Evolutionary conservation across 768 basidiomycete genomes (phyloP), one percentile per base, ranked within the genome.

Genomic region (Ephemerocybe angulata): DNA sequence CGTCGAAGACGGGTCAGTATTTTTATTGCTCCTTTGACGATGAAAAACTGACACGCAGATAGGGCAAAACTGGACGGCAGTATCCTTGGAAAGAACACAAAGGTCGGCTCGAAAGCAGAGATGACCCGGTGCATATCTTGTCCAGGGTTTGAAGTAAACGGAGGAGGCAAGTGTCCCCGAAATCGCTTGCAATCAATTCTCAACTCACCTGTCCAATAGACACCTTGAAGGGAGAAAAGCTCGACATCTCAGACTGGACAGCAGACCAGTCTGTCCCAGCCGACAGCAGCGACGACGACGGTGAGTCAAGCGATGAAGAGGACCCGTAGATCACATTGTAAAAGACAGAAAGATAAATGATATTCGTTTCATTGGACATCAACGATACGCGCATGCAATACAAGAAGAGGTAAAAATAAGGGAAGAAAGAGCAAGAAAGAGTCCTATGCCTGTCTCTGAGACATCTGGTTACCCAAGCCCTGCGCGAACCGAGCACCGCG

Each of bases 401-500:
- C 13, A 50, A 61, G 38, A 63, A 44, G 52, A 47, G 56, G 58
- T 29, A 60, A 44, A 54, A 52, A 53, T 51, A 53, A 22, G 40
- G 15, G 19, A 43, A 50, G 27, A 49, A 57, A 57, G 24, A 57
- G 35, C 55, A 50, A 12, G 29, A 52, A 56, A 41, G 28, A 56
- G 15, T 52, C 51, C 59, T 65, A 71, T 42, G 64, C 68, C 54
- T 60, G 56, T 54, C 72, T 61, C 55, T 72, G 72, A 46, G 82
- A 74, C 88, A 90, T 89, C 63, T 87, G 87, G 63, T 87, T 88
- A 24, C 90, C 90, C 37, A 92, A 76, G 21, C 90, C 90, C 70
- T 92, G 89, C 19, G 87, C 80, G 64, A 92, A 92, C n/a, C 90
- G 82, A 27, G 82, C 79, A 22, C 92, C 88, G 56, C 92, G 79